Evolutionary conservation across 2,329 filamentous ascomycete genomes (phyloP).

Genomic region (Akanthomyces uredinophilus): DNA sequence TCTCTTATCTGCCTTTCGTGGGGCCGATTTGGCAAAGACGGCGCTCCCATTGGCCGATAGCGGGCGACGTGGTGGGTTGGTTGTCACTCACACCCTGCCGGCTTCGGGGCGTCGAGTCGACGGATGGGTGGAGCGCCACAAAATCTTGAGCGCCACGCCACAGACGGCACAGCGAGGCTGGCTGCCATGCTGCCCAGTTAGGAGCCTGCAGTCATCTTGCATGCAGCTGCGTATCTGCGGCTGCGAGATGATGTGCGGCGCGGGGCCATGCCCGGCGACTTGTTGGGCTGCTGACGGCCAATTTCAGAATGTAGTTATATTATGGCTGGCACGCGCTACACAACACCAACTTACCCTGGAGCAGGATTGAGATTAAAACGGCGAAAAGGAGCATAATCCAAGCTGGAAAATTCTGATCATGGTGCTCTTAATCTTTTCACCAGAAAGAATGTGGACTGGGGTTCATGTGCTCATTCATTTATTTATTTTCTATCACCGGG

Average conservation of each 20-base stretch:
- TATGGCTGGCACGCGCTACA: no score
- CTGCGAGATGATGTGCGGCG: background rate
- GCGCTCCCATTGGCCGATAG: constrained; percentile 4
- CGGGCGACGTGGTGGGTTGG: background rate
- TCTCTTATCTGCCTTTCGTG: constrained; percentile 10
- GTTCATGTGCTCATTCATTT: no score
- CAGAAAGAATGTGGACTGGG: no score
- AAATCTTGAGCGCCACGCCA: background rate
- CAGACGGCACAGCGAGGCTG: background rate
- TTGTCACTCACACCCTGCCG: background rate
- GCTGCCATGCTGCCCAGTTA: no score
- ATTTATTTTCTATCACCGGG: no score
- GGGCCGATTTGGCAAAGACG: constrained; percentile 1
- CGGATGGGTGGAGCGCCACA: background rate
- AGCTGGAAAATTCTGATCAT: no score
- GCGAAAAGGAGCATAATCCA: no score
- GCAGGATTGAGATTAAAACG: no score
- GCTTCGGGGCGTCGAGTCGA: constrained; percentile 13
- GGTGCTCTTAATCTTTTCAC: no score
- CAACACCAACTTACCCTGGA: no score
- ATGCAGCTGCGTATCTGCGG: background rate
- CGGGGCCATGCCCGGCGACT: background rate
- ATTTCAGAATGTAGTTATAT: no score
- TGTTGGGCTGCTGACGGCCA: no score
- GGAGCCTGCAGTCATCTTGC: background rate